Evolutionary conservation across 352 stramenopile species (phyloP), one percentile per base, ranked within the genome.

Genomic region (Globisporangium camurandrum): DNA sequence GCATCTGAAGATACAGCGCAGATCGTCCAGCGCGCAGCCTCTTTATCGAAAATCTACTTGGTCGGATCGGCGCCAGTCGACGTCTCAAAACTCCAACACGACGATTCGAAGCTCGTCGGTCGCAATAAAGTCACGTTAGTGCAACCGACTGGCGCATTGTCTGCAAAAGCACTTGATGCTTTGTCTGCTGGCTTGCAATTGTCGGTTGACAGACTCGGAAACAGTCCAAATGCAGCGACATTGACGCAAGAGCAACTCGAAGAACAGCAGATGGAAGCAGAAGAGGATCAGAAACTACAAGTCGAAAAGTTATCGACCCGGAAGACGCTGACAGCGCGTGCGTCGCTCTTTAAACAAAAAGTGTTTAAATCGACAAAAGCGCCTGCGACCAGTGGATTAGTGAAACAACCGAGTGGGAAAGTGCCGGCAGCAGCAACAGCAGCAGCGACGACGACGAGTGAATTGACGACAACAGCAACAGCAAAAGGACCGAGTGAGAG

Each of bases 241-340:
- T 54, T 87, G 12, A 89, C 71, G 1, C 79, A 93, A 44, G 82
- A 86, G 49, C 69, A 93, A 46, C 49, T 91, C 23, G 82, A 90
- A 54, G 82, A 93, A 61, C 86, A 90, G 58, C 80, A 85, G 49
- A 91, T 93, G 82, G 82, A 86, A 50, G 82, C 91, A 49, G 82
- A 93, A 48, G 82, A 93, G 46, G 78, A 88, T 49, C 74, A 88
- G 51, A 91, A 91, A 45, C 62, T 91, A 4, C 78, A 88, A 37
- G 76, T 59, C 1, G 78, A 90, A 54, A 88, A 88, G 54, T 58
- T 85, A 8, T 83, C 73, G 28, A 64, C 78, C 10, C 59, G 78
- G 34, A 75, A 75, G 57, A 85, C 66, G 10, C 62, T 91, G 8
- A 75, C 76, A 10, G 62, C 80, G 11, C 54, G 73, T 19, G 79